Evolutionary conservation across 352 stramenopile genomes (phyloP).

Genomic region (Phytophthora sp.): DNA sequence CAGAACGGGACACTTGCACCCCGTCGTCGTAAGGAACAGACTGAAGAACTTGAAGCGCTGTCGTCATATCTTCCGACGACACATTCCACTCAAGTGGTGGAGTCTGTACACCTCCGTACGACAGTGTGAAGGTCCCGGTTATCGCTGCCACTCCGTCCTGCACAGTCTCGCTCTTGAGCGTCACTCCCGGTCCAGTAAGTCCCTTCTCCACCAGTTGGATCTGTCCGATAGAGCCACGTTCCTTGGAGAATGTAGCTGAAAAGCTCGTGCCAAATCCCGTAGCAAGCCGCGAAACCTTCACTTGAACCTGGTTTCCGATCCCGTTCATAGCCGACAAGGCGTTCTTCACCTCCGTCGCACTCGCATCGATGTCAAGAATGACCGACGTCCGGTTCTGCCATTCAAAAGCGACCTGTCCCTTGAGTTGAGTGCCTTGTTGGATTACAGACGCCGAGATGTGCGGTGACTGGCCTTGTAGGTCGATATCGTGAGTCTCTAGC

Average conservation of each 20-base stretch:
- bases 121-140: slow-evolving; percentile 55
- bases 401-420: slow-evolving; percentile 31
- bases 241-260: slow-evolving; percentile 32
- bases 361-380: slow-evolving; percentile 31
- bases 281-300: neutral
- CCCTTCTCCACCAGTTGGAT: slow-evolving; percentile 23
- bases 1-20: slow-evolving; percentile 52
- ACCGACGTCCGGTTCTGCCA: slow-evolving; percentile 15
- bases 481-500: slow-evolving; percentile 25
- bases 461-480: slow-evolving; percentile 36
- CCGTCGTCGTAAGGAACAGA: slow-evolving; percentile 59
- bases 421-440: slow-evolving; percentile 43
- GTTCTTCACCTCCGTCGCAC: slow-evolving; percentile 16
- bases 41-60: slow-evolving; percentile 69
- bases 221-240: slow-evolving; percentile 35
- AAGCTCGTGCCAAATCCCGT: slow-evolving; percentile 31
- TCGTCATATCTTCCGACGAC: slow-evolving; percentile 83
- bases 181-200: slow-evolving; percentile 35
- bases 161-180: slow-evolving; percentile 34
- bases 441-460: slow-evolving; percentile 22
- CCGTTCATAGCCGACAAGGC: slow-evolving; percentile 16
- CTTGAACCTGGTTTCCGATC: neutral
- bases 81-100: slow-evolving; percentile 74
- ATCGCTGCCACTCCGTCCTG: slow-evolving; percentile 49
- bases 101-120: slow-evolving; percentile 58